These are phyloP conservation scores for Saprolegnia parasitica DNA, from an alignment of 352 stramenopile genomes.

Conservation along the genomic window DNA sequence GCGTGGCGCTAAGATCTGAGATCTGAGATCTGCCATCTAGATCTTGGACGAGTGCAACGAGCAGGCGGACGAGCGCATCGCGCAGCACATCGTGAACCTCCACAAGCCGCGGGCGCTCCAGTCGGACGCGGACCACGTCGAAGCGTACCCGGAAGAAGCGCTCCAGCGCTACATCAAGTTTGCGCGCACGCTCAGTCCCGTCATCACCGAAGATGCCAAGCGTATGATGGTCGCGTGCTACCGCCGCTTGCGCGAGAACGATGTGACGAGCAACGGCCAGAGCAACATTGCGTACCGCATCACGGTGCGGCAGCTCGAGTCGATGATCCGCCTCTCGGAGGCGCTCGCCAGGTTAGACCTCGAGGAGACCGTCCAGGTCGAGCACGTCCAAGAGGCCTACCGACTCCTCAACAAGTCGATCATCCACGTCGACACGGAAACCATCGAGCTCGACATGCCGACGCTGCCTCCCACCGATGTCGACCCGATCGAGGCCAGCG, in stretches of 20 bases:
- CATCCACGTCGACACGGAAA: constrained; percentile 98
- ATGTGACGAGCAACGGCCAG: constrained; percentile 88
- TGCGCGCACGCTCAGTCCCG: constrained; percentile 65
- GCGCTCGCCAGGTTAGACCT: constrained; percentile 94
- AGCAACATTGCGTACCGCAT: constrained; percentile 98
- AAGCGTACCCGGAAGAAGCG: constrained; percentile 67
- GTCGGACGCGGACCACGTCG: constrained; percentile 29
- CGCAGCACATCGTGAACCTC: constrained; percentile 96
- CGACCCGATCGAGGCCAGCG: constrained; percentile 21
- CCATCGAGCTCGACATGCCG: constrained; percentile 90
- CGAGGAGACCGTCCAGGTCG: constrained; percentile 85
- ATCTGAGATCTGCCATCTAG: constrained; percentile 1
- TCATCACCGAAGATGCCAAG: constrained; percentile 73
- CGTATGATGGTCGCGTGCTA: constrained; percentile 97
- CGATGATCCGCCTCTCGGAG: constrained; percentile 97
- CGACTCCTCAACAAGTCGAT: constrained; percentile 97
- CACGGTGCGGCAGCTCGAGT: constrained; percentile 98
- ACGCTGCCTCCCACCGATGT: constrained; percentile 34
- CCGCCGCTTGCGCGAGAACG: constrained; percentile 94
- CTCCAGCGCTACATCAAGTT: constrained; percentile 96
- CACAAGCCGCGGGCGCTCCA: constrained; percentile 76
- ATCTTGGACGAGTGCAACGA: constrained; percentile 97
- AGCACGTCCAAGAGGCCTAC: constrained; percentile 96
- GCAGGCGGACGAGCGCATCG: constrained; percentile 91
- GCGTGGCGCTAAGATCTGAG: background rate